Conservation (phyloP, 495 filamentous ascomycete genomes). For the Copromyces sp. region DNA sequence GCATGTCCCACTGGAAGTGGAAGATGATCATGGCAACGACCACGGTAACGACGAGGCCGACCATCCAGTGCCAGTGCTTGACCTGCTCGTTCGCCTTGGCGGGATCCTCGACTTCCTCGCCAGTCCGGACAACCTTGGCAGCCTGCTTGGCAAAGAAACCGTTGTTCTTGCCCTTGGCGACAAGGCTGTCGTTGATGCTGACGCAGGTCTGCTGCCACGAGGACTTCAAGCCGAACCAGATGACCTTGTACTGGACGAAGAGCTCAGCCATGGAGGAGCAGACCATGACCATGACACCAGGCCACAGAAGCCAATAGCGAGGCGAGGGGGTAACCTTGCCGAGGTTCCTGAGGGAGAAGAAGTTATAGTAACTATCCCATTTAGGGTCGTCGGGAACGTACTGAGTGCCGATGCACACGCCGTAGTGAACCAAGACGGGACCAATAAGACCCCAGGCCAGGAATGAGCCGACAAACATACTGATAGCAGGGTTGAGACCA, state of each 20-base stretch:
- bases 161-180: conserved; percentile 34
- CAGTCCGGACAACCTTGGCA: conserved; percentile 14
- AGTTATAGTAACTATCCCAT: conserved; percentile 41
- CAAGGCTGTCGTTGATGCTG: conserved; percentile 29
- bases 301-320: conserved; percentile 59
- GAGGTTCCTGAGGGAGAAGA: conserved; percentile 37
- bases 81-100: conserved; percentile 46
- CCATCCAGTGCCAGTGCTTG: conserved; percentile 51
- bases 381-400: conserved; percentile 31
- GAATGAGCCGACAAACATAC: conserved; percentile 48
- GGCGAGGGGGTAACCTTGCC: conserved; percentile 41
- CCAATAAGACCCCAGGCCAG: conserved; percentile 60
- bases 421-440: conserved; percentile 48
- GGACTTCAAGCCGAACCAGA: conserved; percentile 42
- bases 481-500: conserved; percentile 54
- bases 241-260: conserved; percentile 49
- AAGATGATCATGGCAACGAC: conserved; percentile 49
- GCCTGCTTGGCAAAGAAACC: conserved; percentile 38
- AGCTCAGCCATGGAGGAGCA: conserved; percentile 51
- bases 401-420: conserved; percentile 38
- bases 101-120: conserved; percentile 36
- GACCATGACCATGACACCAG: conserved; percentile 56
- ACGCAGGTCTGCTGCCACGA: conserved; percentile 36
- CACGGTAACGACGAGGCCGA: conserved; percentile 41
- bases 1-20: conserved; percentile 50